Evolutionary conservation across 148 eudicot species (phyloP), one percentile per base, ranked within the genome.

Genomic region (Amaranthus hypochondriacus): DNA sequence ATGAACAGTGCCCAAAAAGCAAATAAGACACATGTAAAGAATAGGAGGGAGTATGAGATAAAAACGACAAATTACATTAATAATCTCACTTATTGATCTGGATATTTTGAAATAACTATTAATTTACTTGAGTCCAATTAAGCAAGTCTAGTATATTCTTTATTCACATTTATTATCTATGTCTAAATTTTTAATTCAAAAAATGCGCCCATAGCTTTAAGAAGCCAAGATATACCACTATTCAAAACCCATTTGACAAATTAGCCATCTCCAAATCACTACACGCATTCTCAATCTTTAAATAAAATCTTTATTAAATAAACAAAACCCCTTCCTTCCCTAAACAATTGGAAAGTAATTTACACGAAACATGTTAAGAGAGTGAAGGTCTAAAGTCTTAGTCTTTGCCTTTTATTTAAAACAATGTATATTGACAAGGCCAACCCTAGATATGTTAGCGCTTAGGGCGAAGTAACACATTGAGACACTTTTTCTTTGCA

Each of bases 171-270:
- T 57, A 2, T n/a, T 57, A 3, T 14, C 15, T 57, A 3, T 57
- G 0, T 57, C 15, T 57, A 4, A 4, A 9, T 56, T 56, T 0
- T 1, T 2, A 3, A 39, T 8, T 5, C 4, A 60, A 60, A 60
- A 60, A 60, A 15, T 28, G 56, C 70, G 70, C 70, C 70, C 70
- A 67, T 56, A 21, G 70, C 42, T 51, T 67, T 49, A 6, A 28
- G 0, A 49, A 49, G 13, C 2, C 55, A 7, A 66, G 39, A 28
- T 28, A 14, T 28, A 66, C 42, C 39, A 28, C 39, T 28, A 28
- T 28, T 28, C 39, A 28, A 28, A 28, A 28, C 39, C 39, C 39
- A 49, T 13, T 13, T n/a, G 51, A 65, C 39, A 11, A 65, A 48
- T 7, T 61, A 12, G 4, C 10, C 2, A 48, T 13, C 8, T 9